Percentiles rank a stretch among this genome's conserved stretches.
Conservation (phyloP, 1,284 basidiomycete genomes). For the Mycosarcoma mackinlayi region DNA sequence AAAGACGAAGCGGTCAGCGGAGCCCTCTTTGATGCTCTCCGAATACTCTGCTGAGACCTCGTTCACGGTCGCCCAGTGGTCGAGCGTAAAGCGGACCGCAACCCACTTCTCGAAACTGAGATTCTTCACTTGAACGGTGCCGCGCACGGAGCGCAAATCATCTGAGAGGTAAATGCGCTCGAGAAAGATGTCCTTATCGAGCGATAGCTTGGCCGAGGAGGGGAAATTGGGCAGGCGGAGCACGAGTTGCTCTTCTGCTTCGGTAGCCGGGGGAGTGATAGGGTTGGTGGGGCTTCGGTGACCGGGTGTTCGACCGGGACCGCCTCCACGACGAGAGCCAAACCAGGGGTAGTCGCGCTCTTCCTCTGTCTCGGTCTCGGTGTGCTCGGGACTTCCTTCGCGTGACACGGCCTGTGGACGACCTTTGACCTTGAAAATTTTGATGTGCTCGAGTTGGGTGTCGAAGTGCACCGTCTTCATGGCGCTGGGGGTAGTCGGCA, state of each 20-base stretch:
- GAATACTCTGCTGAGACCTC: constrained; percentile 86
- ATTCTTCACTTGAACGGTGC: constrained; percentile 83
- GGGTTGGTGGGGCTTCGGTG: constrained; percentile 29
- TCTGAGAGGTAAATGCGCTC: constrained; percentile 75
- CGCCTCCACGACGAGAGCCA: constrained; percentile 39
- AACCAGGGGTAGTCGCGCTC: constrained; percentile 68
- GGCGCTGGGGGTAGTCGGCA: constrained; percentile 73
- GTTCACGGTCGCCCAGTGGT: constrained; percentile 93
- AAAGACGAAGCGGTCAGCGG: constrained; percentile 75
- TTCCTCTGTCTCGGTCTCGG: constrained; percentile 80
- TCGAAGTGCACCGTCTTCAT: constrained; percentile 93
- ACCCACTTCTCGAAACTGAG: constrained; percentile 88
- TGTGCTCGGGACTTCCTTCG: constrained; percentile 87
- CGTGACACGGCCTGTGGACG: constrained; percentile 91
- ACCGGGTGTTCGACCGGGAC: constrained; percentile 18
- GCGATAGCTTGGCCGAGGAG: constrained; percentile 67
- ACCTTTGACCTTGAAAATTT: constrained; percentile 91
- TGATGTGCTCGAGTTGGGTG: constrained; percentile 84
- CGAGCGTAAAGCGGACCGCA: constrained; percentile 89
- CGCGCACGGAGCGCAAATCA: constrained; percentile 76
- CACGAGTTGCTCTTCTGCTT: constrained; percentile 66
- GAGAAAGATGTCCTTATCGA: constrained; percentile 71
- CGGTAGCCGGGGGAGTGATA: constrained; percentile 27
- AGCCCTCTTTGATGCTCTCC: constrained; percentile 73
- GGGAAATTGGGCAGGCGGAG: constrained; percentile 73